These are phyloP conservation scores for Pseudogymnoascus sp. DNA, from an alignment of 2,329 filamentous ascomycete genomes.

Conservation along the genomic window DNA sequence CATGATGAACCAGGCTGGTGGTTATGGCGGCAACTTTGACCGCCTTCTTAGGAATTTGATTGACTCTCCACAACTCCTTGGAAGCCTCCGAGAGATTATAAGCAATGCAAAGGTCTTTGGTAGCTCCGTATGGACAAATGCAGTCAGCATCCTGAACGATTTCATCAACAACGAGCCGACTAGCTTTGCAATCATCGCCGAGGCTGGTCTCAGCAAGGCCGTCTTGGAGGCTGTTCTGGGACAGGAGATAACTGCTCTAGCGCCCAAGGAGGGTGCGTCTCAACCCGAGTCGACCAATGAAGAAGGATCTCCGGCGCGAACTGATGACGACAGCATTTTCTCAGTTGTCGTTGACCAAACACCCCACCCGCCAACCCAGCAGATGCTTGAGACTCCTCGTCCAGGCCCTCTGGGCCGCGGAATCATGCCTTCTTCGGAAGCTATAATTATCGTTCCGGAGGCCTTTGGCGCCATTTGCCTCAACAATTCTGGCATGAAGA, in stretches of 20 bases:
- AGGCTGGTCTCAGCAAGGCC: conserved; percentile 81
- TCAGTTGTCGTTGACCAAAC: conserved; percentile 27
- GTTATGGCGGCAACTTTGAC: conserved; percentile 71
- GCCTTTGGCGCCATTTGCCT: conserved; percentile 91
- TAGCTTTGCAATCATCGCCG: conserved; percentile 90
- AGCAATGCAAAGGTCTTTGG: conserved; percentile 73
- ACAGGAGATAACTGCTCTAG: conserved; percentile 25
- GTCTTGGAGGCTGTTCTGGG: conserved; percentile 75
- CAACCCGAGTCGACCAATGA: conserved; percentile 24
- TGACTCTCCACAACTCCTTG: conserved; percentile 78
- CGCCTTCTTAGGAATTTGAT: conserved; percentile 86
- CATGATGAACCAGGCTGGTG: conserved; percentile 72
- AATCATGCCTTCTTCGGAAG: conserved; percentile 80
- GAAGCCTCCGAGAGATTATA: conserved; percentile 71
- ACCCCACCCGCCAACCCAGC: conserved; percentile 44
- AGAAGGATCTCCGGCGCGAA: conserved; percentile 18
- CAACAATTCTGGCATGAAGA: conserved; percentile 75
- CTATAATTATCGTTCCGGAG: conserved; percentile 76
- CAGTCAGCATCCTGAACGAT: conserved; percentile 82
- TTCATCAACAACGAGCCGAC: conserved; percentile 99
- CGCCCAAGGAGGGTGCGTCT: conserved; percentile 18
- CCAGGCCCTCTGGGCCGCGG: conserved; percentile 50
- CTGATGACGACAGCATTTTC: conserved; percentile 22
- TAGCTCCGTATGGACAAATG: conserved; percentile 91
- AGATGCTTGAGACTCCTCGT: conserved; percentile 39